Evolutionary conservation across 352 stramenopile species (phyloP).

Genomic region (Pythium guiyangense): DNA sequence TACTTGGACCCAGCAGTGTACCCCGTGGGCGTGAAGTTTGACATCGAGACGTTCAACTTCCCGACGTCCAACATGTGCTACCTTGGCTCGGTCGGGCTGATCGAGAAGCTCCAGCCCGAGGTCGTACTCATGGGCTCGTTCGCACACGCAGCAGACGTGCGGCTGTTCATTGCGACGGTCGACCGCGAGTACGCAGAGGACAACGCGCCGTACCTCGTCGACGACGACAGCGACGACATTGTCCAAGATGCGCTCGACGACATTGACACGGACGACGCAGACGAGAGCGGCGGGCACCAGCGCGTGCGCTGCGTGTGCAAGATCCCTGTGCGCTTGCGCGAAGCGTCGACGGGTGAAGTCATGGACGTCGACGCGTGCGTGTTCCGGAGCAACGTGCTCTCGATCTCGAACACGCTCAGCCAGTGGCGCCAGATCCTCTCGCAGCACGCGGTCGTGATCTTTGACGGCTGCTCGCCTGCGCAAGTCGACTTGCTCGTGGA

Average conservation of each 20-base stretch:
- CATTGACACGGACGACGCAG: slow-evolving; percentile 20
- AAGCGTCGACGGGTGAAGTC: slow-evolving; percentile 29
- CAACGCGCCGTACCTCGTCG: slow-evolving; percentile 9
- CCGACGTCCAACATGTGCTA: slow-evolving; percentile 54
- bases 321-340: slow-evolving; percentile 30
- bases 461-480: slow-evolving; percentile 33
- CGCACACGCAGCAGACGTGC: slow-evolving; percentile 31
- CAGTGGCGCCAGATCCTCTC: slow-evolving; percentile 43
- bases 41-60: slow-evolving; percentile 51
- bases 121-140: slow-evolving; percentile 45
- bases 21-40: slow-evolving; percentile 42
- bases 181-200: slow-evolving; percentile 14
- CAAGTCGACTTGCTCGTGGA: slow-evolving; percentile 49
- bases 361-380: slow-evolving; percentile 30
- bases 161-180: slow-evolving; percentile 24
- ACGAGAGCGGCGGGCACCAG: slow-evolving; percentile 11
- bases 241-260: slow-evolving; percentile 14
- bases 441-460: slow-evolving; percentile 37
- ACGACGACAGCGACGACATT: slow-evolving; percentile 8
- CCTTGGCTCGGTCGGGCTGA: slow-evolving; percentile 38
- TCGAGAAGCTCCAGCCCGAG: slow-evolving; percentile 52
- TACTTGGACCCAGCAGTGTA: slow-evolving; percentile 39
- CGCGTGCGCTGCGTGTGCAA: slow-evolving; percentile 25
- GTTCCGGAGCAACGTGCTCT: slow-evolving; percentile 33
- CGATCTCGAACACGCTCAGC: slow-evolving; percentile 44